A percentile compares a stretch with the other conserved stretches of the same genome.
Conservation (phyloP, 2,329 filamentous ascomycete species). For the Trichoderma guizhouense region DNA sequence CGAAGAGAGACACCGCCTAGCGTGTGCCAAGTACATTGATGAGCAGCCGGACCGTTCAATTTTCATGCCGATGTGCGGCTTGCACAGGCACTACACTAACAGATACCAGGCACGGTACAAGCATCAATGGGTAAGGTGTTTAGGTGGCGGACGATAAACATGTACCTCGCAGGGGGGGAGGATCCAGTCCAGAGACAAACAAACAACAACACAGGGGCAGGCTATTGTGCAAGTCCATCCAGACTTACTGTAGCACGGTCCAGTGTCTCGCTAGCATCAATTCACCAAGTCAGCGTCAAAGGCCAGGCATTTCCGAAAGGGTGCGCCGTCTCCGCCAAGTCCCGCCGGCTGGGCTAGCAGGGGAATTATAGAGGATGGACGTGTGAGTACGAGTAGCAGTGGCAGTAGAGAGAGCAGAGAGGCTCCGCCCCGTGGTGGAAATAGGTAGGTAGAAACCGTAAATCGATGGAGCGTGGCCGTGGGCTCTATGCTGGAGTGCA, state of each 20-base stretch:
- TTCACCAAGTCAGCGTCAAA: neutral
- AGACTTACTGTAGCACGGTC: neutral
- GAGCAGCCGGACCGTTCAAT: neutral
- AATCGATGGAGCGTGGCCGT: neutral
- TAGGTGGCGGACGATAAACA: neutral
- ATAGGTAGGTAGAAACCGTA: neutral
- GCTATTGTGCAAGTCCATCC: neutral
- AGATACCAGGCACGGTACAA: neutral
- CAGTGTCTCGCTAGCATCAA: slow-evolving; percentile 1
- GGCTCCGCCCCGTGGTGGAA: slow-evolving; percentile 11
- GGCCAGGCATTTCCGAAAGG: slow-evolving; percentile 17
- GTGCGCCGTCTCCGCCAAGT: slow-evolving; percentile 19
- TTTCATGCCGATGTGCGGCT: neutral
- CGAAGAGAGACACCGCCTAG: neutral
- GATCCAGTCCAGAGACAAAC: neutral
- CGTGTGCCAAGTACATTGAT: neutral
- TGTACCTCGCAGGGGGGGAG: neutral
- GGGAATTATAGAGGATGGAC: neutral
- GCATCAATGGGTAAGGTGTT: neutral
- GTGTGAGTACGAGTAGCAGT: neutral
- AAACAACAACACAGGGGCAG: neutral
- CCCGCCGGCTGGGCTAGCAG: slow-evolving; percentile 20
- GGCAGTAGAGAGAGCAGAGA: neutral
- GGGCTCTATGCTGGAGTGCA: neutral
- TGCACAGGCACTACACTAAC: neutral